These are phyloP conservation scores for Garcia nutans DNA, from an alignment of 345 rosid species.

Conservation along the genomic window DNA sequence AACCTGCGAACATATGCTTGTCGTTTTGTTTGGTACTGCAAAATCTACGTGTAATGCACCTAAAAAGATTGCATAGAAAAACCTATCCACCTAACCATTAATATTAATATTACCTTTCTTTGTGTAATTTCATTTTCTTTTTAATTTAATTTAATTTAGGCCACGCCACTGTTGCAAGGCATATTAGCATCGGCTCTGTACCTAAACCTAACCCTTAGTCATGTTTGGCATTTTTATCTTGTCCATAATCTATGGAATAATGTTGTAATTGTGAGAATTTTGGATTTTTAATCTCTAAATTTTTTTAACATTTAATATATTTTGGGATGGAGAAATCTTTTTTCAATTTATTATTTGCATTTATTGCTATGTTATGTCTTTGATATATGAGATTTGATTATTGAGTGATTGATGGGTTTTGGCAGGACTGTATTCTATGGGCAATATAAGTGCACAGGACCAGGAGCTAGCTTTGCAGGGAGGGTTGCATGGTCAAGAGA, in stretches of 20 bases:
- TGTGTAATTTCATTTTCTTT: background rate
- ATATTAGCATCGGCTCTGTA: background rate
- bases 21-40: constrained; percentile 6
- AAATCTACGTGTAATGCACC: constrained; percentile 46
- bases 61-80: constrained; percentile 1
- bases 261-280: no score
- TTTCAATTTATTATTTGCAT: no score
- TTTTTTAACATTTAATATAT: no score
- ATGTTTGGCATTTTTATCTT: constrained; percentile 1
- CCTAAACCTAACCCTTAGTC: constrained; percentile 5
- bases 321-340: no score
- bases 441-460: constrained; percentile 88
- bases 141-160: background rate
- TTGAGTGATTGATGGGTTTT: background rate
- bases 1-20: background rate
- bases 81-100: background rate
- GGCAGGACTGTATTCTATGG: constrained; percentile 97
- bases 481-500: constrained; percentile 92
- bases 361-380: no score
- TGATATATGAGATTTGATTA: no score
- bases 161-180: constrained; percentile 1
- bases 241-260: background rate
- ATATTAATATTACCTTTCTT: background rate
- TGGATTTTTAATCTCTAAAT: no score
- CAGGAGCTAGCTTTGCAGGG: constrained; percentile 81